Percentiles rank a stretch among this genome's conserved stretches.
Conservation (phyloP, 2,329 filamentous ascomycete species). For the Trichoderma sp. region DNA sequence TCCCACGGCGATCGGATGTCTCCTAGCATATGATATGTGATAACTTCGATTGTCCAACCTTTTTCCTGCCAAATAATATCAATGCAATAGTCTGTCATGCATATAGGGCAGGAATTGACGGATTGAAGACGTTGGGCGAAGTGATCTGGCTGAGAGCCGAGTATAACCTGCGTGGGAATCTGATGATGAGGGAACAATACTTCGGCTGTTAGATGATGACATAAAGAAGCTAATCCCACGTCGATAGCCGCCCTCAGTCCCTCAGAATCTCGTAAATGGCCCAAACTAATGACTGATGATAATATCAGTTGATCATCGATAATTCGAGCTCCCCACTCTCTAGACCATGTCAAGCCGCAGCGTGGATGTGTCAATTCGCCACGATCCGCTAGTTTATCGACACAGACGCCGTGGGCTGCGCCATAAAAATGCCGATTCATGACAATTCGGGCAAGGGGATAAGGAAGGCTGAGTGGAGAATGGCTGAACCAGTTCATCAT, state of each 20-base stretch:
- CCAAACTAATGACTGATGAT: neutral
- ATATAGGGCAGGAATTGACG: conserved; percentile 17
- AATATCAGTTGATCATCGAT: conserved; percentile 22
- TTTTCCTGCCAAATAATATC: conserved; percentile 3
- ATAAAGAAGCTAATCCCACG: neutral
- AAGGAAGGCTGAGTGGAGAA: neutral
- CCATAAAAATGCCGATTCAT: conserved; percentile 23
- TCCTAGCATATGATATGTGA: conserved; percentile 20
- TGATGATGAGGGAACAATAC: neutral
- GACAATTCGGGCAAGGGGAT: conserved; percentile 16
- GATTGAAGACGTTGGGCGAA: conserved; percentile 2
- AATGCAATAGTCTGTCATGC: conserved; percentile 20
- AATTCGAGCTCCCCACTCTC: conserved; percentile 17
- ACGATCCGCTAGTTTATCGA: neutral
- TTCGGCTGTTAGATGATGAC: neutral
- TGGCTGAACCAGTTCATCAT: neutral
- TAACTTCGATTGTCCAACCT: conserved; percentile 16
- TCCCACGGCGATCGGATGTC: conserved; percentile 17
- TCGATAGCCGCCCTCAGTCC: neutral
- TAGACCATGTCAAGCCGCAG: neutral
- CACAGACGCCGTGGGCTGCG: conserved; percentile 6
- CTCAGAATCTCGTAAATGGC: neutral
- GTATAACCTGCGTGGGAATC: neutral
- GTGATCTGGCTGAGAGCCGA: neutral
- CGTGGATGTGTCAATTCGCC: neutral